A percentile compares a stretch with the other conserved stretches of the same genome.
These are phyloP conservation scores for Trichosporon ovoides DNA, from an alignment of 1,284 basidiomycete genomes.

Conservation along the genomic window DNA sequence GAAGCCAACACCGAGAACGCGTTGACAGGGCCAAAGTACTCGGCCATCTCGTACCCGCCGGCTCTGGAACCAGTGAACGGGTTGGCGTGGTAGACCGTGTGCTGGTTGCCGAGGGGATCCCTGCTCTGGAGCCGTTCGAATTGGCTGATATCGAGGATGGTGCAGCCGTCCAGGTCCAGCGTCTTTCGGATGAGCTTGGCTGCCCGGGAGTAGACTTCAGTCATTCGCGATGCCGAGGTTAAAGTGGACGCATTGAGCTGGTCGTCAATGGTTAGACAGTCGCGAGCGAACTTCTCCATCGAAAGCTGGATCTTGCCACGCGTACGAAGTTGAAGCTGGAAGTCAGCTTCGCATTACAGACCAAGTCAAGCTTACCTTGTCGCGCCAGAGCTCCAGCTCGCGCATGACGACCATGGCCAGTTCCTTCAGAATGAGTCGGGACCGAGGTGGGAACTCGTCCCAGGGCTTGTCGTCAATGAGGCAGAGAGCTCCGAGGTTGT, in stretches of 20 bases:
- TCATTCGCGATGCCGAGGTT: slow-evolving; percentile 57
- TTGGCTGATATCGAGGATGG: slow-evolving; percentile 85
- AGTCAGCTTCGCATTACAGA: neutral
- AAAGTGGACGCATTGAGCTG: slow-evolving; percentile 27
- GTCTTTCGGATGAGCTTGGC: slow-evolving; percentile 82
- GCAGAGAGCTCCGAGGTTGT: slow-evolving; percentile 81
- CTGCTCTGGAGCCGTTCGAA: slow-evolving; percentile 71
- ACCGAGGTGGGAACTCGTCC: slow-evolving; percentile 78
- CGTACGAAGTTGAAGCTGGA: slow-evolving; percentile 80
- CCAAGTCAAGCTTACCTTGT: slow-evolving; percentile 58
- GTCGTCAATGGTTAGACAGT: slow-evolving; percentile 85
- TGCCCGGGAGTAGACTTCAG: slow-evolving; percentile 78
- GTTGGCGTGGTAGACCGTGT: slow-evolving; percentile 53
- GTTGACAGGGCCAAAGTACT: slow-evolving; percentile 33
- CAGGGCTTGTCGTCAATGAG: slow-evolving; percentile 80
- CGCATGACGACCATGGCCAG: slow-evolving; percentile 91
- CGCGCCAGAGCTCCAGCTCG: slow-evolving; percentile 90
- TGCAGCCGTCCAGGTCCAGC: slow-evolving; percentile 82
- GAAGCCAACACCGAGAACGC: slow-evolving; percentile 38
- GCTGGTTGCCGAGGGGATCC: slow-evolving; percentile 10
- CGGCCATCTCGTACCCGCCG: slow-evolving; percentile 33
- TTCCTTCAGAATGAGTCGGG: slow-evolving; percentile 86
- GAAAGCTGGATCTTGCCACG: slow-evolving; percentile 87
- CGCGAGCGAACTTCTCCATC: slow-evolving; percentile 93
- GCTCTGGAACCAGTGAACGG: slow-evolving; percentile 32